phyloP scores from a whole-genome alignment of 164 flowering plant genomes.

The Euptelea pleiosperma region DNA sequence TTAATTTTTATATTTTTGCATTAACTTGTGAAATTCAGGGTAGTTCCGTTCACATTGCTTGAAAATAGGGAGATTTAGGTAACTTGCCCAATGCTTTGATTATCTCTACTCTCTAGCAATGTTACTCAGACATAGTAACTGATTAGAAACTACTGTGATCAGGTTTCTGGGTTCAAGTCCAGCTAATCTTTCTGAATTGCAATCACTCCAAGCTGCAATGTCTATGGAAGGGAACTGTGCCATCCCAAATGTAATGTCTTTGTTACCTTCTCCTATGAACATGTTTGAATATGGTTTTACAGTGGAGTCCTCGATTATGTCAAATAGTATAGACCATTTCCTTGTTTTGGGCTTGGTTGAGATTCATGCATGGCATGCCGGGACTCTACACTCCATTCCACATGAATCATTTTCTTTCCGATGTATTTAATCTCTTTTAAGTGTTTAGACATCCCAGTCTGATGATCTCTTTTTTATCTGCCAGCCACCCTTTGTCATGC shows the following conservation, averaged over 20 bases:
- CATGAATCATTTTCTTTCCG: neutral
- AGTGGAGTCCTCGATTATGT: neutral
- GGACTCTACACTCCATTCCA: neutral
- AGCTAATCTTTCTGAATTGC: slow-evolving; percentile 15
- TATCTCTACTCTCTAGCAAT: too few relatives aligned
- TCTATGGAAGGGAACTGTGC: slow-evolving; percentile 13
- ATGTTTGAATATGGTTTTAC: neutral
- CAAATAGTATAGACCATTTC: neutral
- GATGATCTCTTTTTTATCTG: slow-evolving; percentile 4
- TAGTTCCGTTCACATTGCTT: too few relatives aligned
- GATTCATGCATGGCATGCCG: neutral
- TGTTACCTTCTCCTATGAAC: slow-evolving; percentile 1
- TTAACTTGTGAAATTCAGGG: slow-evolving; percentile 2
- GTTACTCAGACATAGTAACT: neutral
- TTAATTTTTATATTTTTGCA: too few relatives aligned
- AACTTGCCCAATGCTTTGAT: too few relatives aligned
- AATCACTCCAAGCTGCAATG: slow-evolving; percentile 6
- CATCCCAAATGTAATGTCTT: slow-evolving; percentile 10
- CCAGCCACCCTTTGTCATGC: slow-evolving; percentile 32
- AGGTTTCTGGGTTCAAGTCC: slow-evolving; percentile 18
- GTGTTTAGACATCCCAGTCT: too few relatives aligned
- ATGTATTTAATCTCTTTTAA: neutral
- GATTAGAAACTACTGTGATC: slow-evolving; percentile 3
- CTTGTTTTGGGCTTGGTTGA: neutral
- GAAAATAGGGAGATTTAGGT: too few relatives aligned